Conservation (phyloP, 2,329 filamentous ascomycete genomes). For the Epichloe hybrida region DNA sequence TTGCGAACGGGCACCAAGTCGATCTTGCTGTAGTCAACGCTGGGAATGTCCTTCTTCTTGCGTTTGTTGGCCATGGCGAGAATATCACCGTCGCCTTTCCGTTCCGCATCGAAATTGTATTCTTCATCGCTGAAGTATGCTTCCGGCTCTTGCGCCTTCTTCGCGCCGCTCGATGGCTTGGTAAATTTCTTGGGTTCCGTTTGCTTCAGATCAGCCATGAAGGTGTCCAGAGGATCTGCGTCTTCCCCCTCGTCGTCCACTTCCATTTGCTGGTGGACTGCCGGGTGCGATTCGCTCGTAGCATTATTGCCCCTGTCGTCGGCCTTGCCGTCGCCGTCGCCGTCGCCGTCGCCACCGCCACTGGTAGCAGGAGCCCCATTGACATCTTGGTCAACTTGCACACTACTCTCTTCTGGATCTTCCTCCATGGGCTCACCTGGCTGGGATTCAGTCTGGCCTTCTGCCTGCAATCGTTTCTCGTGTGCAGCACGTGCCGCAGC, state of each 20-base stretch:
- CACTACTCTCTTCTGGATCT: constrained; percentile 12
- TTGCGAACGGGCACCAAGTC: constrained; percentile 79
- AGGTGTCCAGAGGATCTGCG: constrained; percentile 87
- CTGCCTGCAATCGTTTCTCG: constrained; percentile 54
- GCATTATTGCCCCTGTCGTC: constrained; percentile 6
- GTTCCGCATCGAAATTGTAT: constrained; percentile 37
- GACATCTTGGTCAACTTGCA: constrained; percentile 10
- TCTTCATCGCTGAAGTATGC: constrained; percentile 86
- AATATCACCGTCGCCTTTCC: constrained; percentile 33
- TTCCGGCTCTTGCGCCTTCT: constrained; percentile 56
- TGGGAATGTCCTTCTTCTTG: constrained; percentile 94
- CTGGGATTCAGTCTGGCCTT: constrained; percentile 33
- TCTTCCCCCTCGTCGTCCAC: constrained; percentile 51
- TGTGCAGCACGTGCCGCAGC: constrained; percentile 76
- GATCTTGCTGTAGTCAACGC: constrained; percentile 74
- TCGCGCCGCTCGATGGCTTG: constrained; percentile 23
- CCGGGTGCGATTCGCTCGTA: background rate
- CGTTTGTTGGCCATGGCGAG: constrained; percentile 46
- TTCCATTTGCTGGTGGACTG: constrained; percentile 42
- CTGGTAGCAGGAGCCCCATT: constrained; percentile 12
- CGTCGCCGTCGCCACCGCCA: background rate
- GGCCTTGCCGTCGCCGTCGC: constrained; percentile 2
- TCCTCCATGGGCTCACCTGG: constrained; percentile 26
- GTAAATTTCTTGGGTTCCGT: constrained; percentile 34
- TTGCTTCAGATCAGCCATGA: constrained; percentile 62